These are phyloP conservation scores for Rhodomyrtus psidioides DNA, from an alignment of 441 rosid species.

Conservation along the genomic window DNA sequence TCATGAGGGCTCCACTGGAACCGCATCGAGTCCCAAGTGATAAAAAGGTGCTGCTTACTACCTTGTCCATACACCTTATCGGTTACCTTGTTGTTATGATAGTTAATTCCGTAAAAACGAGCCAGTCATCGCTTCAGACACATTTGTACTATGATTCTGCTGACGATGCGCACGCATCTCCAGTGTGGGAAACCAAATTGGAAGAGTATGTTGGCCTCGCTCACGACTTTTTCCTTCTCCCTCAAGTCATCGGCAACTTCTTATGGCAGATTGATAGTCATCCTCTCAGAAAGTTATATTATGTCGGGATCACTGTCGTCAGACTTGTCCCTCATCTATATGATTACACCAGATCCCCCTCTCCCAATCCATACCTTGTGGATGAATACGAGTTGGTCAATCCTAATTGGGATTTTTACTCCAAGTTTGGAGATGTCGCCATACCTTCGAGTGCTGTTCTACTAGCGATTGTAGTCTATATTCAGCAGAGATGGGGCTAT, in stretches of 20 bases:
- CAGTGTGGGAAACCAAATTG: conserved; percentile 53
- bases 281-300: conserved; percentile 61
- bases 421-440: conserved; percentile 62
- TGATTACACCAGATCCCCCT: conserved; percentile 45
- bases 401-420: conserved; percentile 62
- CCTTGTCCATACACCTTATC: conserved; percentile 32
- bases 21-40: conserved; percentile 57
- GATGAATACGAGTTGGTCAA: conserved; percentile 64
- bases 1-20: conserved; percentile 35
- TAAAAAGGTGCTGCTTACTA: conserved; percentile 32
- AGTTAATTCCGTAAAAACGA: conserved; percentile 31
- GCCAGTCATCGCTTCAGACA: conserved; percentile 13
- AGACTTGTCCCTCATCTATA: conserved; percentile 75
- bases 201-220: conserved; percentile 73
- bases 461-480: conserved; percentile 41
- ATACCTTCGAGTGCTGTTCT: conserved; percentile 56
- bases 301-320: conserved; percentile 52
- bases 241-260: conserved; percentile 70
- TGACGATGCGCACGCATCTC: conserved; percentile 12
- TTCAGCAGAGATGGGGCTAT: conserved; percentile 76
- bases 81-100: conserved; percentile 51
- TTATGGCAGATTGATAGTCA: conserved; percentile 59
- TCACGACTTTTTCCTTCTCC: conserved; percentile 83
- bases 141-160: conserved; percentile 19
- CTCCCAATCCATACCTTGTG: conserved; percentile 52